Conservation (phyloP, 768 basidiomycete genomes). For the Lentinula raphanica region DNA sequence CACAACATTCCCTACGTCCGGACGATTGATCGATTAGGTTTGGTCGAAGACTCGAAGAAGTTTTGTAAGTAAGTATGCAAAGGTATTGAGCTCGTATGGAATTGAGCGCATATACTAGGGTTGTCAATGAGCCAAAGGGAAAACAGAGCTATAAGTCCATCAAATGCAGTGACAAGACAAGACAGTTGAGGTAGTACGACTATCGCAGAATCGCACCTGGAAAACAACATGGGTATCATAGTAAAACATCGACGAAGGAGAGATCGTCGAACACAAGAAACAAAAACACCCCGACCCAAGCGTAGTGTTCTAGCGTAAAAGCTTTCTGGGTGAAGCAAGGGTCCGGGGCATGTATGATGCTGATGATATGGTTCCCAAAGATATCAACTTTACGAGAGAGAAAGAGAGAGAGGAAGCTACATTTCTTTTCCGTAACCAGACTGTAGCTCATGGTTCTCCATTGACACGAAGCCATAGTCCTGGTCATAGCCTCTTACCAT, state of each 20-base stretch:
- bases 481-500: constrained; percentile 28
- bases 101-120: neutral
- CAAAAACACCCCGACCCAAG: no score
- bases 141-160: neutral
- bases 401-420: no score
- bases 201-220: no score
- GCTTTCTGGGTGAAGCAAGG: neutral
- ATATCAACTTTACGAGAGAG: no score
- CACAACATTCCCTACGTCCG: neutral
- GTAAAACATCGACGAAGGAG: no score
- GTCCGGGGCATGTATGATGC: neutral
- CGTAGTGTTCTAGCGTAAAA: no score
- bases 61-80: neutral
- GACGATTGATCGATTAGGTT: neutral
- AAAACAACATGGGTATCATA: no score
- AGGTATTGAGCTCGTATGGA: neutral
- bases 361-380: no score
- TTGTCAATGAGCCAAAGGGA: neutral
- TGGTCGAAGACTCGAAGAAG: neutral
- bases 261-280: no score
- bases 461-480: constrained; percentile 79
- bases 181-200: no score
- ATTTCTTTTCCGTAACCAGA: constrained; percentile 8
- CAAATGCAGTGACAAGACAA: neutral
- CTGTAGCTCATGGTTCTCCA: constrained; percentile 62